Base-by-base conservation (phyloP, 2,329 filamentous ascomycete species). In the Xylaria digitata region DNA sequence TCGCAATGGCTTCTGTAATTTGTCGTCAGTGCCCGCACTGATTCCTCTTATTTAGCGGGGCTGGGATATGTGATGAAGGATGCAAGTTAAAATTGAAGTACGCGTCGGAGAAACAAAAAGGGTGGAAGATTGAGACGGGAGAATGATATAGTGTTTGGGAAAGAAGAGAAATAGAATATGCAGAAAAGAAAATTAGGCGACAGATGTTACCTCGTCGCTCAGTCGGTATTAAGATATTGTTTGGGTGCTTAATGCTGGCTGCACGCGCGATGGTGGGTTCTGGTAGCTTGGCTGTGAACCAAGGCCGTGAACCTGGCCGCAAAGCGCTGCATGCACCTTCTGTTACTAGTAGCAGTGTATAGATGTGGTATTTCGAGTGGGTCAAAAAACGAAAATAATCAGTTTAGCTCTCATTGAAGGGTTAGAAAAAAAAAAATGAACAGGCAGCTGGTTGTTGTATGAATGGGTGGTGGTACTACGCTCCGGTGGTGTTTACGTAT, bases 241-340 rank as follows among this genome's bases (percentile, higher is more conserved):
- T 49, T 46, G 26, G 62, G 34, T 15, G 2, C 37, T 46, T 66
- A 63, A 63, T 66, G 65, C 65, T 61, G 56, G 59, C 46, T 61
- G 56, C 62, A 70, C 59, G 65, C 65, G 65, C 61, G 57, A 21
- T 49, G 50, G 64, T 68, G 67, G 65, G 52, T 55, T 68, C 32
- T 37, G 32, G 58, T 43, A 57, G 55, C 65, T 64, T 55, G 61
- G 61, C 59, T 17, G 45, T 61, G 61, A 65, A 60, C 19, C 26
- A 6, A 32, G 60, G 54, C 50, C n/a, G 55, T 64, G 60, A 62
- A 52, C n/a, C 37, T 32, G 56, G 50, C 59, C 59, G 23, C 46
- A 15, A 42, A n/a, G 30, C 34, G 57, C 43, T 62, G 26, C 45
- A 46, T 63, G 34, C 42, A 30, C 17, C 46, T 30, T 19, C n/a